Evolutionary conservation across 129 eudicot species (phyloP), one percentile per base, ranked within the genome.

Genomic region (Logfia minima): DNA sequence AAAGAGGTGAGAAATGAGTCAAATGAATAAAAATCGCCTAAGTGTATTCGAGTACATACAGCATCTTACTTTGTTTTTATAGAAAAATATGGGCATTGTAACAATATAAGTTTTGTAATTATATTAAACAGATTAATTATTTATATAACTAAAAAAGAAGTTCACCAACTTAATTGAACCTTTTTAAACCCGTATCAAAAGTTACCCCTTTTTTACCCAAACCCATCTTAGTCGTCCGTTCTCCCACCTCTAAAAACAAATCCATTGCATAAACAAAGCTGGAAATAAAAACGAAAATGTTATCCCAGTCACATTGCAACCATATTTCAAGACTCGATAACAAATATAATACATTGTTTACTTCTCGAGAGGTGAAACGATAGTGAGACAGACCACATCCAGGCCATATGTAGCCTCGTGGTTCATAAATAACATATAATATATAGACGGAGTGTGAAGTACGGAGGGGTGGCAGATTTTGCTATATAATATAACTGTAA

Each of bases 401-500:
- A 88, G 89, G 83, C 80, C 79, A 78, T 83, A 76, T 26, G 56
- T 80, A 75, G 32, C 80, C 80, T 85, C 82, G 89, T 78, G 75
- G 76, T 66, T 75, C 45, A 72, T 83, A 78, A 74, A 83, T 74
- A 80, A 70, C 61, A 70, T 16, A 70, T 10, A 48, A 48, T 48
- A 48, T 48, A 83, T 45, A 75, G 76, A 72, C 73, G 70, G 79
- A 61, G 82, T 78, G 79, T 22, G n/a, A 74, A 74, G 77, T 77
- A 87, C 84, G 79, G 82, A 80, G 61, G 76, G 68, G 76, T 83
- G 78, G 81, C 77, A 88, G 86, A 74, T 86, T 86, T 66, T 85
- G 68, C 78, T 85, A 86, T 70, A 77, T 66, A 56, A 78, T 82
- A 75, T 83, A 75, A 82, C 70, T 52, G 37, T 68, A 71, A 60